phyloP scores from a whole-genome alignment of 192 early-diverging fungal genomes.

The Umbelopsis isabellina region DNA sequence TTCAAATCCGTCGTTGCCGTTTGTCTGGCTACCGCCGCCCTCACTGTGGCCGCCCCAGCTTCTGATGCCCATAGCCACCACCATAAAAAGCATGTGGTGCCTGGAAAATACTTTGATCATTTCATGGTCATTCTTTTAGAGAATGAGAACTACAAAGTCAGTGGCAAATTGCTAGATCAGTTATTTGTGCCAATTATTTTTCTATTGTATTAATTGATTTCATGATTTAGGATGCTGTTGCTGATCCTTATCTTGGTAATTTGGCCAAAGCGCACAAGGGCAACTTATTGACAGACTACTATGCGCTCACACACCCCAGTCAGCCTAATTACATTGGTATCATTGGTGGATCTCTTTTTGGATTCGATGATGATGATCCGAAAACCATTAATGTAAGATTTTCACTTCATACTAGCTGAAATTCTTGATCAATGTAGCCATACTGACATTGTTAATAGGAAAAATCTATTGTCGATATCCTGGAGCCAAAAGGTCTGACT shows the following conservation, averaged over 20 bases:
- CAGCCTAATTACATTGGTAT: constrained; percentile 61
- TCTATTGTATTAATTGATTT: neutral
- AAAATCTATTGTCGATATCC: constrained; percentile 47
- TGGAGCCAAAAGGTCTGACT: constrained; percentile 50
- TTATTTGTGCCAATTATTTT: no score
- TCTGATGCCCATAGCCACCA: neutral
- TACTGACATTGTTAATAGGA: neutral
- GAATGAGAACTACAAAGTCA: constrained; percentile 11
- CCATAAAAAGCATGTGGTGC: neutral
- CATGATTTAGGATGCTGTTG: neutral
- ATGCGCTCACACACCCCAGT: constrained; percentile 37
- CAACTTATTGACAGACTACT: constrained; percentile 56
- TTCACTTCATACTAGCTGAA: no score
- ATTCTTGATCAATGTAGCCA: no score
- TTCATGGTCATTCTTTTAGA: constrained; percentile 22
- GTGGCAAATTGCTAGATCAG: no score
- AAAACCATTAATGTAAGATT: constrained; percentile 33
- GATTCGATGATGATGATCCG: constrained; percentile 40
- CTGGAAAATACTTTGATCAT: constrained; percentile 24
- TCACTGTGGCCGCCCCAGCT: neutral
- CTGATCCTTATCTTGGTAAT: constrained; percentile 17
- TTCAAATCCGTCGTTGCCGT: neutral
- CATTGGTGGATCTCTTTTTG: constrained; percentile 41
- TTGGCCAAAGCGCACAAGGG: constrained; percentile 41
- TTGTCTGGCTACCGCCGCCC: neutral